A percentile compares a stretch with the other conserved stretches of the same genome.
Evolutionary conservation across 495 filamentous ascomycete species (phyloP).

Genomic region (Neurospora sp.): DNA sequence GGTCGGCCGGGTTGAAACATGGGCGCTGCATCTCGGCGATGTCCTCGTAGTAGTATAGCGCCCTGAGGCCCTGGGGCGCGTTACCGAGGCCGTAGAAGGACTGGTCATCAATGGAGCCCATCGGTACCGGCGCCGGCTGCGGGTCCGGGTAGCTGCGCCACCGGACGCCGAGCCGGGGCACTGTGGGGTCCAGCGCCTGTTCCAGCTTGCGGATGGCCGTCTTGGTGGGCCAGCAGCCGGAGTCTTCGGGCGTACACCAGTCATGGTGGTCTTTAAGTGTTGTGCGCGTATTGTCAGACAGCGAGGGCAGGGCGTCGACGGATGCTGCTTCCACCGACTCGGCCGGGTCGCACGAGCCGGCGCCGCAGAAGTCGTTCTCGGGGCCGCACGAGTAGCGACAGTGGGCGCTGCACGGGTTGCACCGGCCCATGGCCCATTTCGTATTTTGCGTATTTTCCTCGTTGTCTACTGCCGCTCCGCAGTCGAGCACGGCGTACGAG

Average conservation of each 20-base stretch:
- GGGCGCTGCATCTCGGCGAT: constrained; percentile 1
- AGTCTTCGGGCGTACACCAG: constrained; percentile 1
- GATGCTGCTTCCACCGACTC: background rate
- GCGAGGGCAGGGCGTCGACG: background rate
- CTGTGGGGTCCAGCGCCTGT: background rate
- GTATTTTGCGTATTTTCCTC: background rate
- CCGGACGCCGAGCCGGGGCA: background rate
- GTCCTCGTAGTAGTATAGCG: constrained; percentile 1
- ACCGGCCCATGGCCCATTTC: constrained; percentile 1
- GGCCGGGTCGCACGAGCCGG: background rate
- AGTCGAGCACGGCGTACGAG: constrained; percentile 1
- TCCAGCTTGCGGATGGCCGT: background rate
- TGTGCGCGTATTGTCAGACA: background rate
- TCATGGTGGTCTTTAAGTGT: background rate
- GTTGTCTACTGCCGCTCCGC: background rate
- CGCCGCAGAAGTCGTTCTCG: constrained; percentile 1
- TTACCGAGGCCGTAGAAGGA: constrained; percentile 1
- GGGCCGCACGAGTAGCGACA: constrained; percentile 1
- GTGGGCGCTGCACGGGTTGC: constrained; percentile 1
- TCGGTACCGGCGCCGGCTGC: constrained; percentile 2
- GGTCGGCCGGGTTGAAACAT: background rate
- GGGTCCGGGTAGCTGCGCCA: background rate
- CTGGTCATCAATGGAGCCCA: background rate
- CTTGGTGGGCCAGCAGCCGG: constrained; percentile 4
- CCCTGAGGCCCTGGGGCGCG: background rate